Evolutionary conservation across 1,139 yeast genomes (phyloP).

Genomic region (Geotrichum phurueaensis): DNA sequence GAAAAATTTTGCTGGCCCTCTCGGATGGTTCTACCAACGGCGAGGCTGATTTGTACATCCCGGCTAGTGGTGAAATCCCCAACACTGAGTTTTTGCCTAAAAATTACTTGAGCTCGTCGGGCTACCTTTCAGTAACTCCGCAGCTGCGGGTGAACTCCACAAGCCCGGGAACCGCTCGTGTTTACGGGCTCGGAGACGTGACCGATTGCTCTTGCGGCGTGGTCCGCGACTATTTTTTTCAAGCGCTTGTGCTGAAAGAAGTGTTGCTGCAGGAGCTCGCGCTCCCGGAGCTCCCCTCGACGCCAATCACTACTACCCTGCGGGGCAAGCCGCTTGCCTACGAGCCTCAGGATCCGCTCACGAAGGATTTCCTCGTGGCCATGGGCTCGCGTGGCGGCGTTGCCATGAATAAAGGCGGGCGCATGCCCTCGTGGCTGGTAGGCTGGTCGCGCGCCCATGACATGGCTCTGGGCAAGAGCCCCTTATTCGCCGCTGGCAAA

Average conservation of each 20-base stretch:
- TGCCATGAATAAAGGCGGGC: too few species aligned
- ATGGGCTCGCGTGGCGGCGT: constrained; percentile 12
- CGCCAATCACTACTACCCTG: neutral
- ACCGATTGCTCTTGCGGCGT: neutral
- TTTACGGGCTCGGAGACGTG: constrained; percentile 8
- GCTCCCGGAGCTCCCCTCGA: neutral
- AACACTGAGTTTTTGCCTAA: constrained; percentile 10
- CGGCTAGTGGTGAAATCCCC: constrained; percentile 7
- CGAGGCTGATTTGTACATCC: constrained; percentile 5
- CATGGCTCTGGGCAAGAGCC: too few species aligned
- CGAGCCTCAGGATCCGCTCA: neutral
- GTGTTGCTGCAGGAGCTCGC: neutral
- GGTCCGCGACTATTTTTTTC: neutral
- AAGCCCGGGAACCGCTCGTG: neutral
- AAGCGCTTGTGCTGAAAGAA: neutral
- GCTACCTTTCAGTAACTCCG: neutral
- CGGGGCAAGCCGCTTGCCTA: neutral
- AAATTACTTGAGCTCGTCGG: neutral
- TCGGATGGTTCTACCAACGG: constrained; percentile 6
- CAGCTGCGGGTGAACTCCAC: neutral
- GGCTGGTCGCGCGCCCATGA: too few species aligned
- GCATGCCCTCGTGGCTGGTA: too few species aligned
- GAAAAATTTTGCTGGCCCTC: too few species aligned
- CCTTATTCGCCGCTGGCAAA: too few species aligned
- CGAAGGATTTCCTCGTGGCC: constrained; percentile 1